Conservation (phyloP, 2,329 filamentous ascomycete genomes). For the Fusarium fracticaudum region DNA sequence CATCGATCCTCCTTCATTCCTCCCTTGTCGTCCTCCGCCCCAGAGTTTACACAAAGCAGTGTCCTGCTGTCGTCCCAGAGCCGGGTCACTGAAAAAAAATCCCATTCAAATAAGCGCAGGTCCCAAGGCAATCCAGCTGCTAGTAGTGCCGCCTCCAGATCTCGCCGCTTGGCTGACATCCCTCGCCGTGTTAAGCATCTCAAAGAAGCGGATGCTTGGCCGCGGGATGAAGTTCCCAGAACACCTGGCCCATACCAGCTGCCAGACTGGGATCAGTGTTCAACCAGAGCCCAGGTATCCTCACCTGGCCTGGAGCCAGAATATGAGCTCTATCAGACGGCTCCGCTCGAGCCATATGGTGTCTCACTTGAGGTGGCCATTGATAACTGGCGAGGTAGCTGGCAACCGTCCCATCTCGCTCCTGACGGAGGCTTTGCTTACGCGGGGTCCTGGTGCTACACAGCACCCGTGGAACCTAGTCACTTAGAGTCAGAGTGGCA, state of each 20-base stretch:
- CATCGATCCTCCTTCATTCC: neutral
- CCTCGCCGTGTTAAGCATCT: neutral
- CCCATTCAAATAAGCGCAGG: neutral
- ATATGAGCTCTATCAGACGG: neutral
- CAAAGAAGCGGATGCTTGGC: neutral
- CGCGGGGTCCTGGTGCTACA: slow-evolving; percentile 36
- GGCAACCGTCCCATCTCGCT: neutral
- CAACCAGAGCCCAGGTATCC: neutral
- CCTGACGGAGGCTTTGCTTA: slow-evolving; percentile 13
- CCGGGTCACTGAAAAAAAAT: neutral
- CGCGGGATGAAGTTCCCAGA: neutral
- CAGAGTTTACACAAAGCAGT: neutral
- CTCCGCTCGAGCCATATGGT: slow-evolving; percentile 8
- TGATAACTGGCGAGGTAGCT: neutral
- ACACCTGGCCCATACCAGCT: slow-evolving; percentile 8
- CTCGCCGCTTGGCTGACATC: neutral
- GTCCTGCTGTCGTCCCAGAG: neutral
- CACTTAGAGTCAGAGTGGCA: neutral
- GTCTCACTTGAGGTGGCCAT: slow-evolving; percentile 4
- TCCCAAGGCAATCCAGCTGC: neutral
- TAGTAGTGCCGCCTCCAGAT: neutral
- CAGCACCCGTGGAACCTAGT: neutral
- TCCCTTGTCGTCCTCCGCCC: neutral
- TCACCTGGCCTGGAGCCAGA: neutral
- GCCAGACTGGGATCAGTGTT: neutral